phyloP scores from a whole-genome alignment of 345 rosid species.

The Aethionema arabicum region DNA sequence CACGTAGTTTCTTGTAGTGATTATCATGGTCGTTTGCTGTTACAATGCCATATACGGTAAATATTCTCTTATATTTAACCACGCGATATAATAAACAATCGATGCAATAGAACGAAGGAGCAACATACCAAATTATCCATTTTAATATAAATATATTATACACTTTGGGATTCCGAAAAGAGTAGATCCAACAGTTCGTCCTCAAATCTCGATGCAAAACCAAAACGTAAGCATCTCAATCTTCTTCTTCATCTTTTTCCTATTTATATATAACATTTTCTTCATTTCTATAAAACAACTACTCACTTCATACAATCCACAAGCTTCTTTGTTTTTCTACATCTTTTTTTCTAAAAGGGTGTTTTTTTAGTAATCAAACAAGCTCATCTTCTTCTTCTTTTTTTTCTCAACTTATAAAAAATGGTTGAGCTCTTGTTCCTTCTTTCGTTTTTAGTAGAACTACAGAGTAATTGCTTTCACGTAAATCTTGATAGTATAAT shows the following conservation, averaged over 20 bases:
- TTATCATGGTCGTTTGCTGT: no score
- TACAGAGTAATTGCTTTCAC: constrained; percentile 27
- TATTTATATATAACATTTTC: constrained; percentile 18
- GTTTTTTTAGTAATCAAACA: neutral
- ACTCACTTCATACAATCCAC: neutral
- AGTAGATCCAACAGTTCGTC: constrained; percentile 17
- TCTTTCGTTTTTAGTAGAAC: constrained; percentile 32
- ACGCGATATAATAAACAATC: no score
- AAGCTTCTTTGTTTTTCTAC: neutral
- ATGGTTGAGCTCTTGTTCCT: constrained; percentile 30
- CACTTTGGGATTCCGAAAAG: neutral
- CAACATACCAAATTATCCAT: neutral
- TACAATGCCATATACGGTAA: no score
- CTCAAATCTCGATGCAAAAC: constrained; percentile 30
- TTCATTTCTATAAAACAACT: constrained; percentile 26
- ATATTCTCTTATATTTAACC: no score
- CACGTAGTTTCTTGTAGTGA: no score
- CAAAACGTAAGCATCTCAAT: constrained; percentile 29
- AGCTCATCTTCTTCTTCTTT: neutral
- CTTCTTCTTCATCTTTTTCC: constrained; percentile 8
- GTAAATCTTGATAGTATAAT: constrained; percentile 33
- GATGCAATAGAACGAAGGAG: neutral
- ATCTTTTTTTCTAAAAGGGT: constrained; percentile 11
- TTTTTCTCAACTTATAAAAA: neutral
- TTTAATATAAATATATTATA: neutral